These are phyloP conservation scores for Chloranthus sessilifolius DNA, from an alignment of 164 flowering plant species.

Conservation along the genomic window DNA sequence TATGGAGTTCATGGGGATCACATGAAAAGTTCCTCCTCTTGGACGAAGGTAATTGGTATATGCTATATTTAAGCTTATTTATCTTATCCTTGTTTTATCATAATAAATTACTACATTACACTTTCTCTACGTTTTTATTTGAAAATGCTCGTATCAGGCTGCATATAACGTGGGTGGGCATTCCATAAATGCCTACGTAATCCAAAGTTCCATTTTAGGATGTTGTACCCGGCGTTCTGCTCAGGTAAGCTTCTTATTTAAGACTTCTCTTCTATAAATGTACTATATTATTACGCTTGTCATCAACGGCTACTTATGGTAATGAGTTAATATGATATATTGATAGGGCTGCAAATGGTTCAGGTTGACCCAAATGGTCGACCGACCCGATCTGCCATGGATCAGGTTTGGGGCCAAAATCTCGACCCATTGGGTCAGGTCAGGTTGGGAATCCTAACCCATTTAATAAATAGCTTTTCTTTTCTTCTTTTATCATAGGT, in stretches of 20 bases:
- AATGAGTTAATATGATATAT: too few species aligned
- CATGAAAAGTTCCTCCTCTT: conserved; percentile 23
- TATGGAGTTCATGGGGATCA: conserved; percentile 37
- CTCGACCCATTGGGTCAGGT: too few species aligned
- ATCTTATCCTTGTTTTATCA: background rate
- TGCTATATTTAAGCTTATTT: background rate
- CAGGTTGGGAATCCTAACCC: too few species aligned
- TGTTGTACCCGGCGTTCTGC: conserved; percentile 36
- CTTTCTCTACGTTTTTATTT: background rate
- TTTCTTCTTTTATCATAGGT: too few species aligned
- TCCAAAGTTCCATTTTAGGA: conserved; percentile 52
- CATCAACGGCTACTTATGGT: too few species aligned
- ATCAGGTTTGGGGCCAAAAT: too few species aligned
- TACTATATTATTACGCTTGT: too few species aligned
- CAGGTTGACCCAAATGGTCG: too few species aligned
- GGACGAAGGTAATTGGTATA: conserved; percentile 37
- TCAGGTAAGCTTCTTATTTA: conserved; percentile 43
- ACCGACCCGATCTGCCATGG: too few species aligned
- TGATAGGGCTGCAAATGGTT: too few species aligned
- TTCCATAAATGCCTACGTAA: conserved; percentile 39
- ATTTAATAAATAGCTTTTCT: too few species aligned
- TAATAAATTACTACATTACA: background rate
- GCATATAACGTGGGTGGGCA: conserved; percentile 74
- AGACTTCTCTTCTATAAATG: too few species aligned
- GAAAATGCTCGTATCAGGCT: conserved; percentile 38